Evolutionary conservation across 257 asterid species (phyloP).

Genomic region (Cordia subcordata): DNA sequence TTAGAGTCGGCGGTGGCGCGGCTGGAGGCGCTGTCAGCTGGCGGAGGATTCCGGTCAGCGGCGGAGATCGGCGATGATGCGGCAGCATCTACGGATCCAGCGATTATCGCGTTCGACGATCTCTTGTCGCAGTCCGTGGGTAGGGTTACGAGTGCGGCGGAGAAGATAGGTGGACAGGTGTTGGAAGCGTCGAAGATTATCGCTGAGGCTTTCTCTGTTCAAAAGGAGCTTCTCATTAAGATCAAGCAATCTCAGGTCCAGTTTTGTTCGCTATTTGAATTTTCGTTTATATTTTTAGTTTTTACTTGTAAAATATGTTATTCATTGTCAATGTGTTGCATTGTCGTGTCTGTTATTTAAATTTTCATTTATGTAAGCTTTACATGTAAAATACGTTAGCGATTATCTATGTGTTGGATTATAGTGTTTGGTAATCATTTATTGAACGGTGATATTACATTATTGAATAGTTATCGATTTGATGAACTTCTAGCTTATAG

Average conservation of each 20-base stretch:
- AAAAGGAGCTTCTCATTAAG: constrained; percentile 75
- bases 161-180: constrained; percentile 87
- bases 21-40: constrained; percentile 58
- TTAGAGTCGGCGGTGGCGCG: constrained; percentile 90
- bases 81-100: constrained; percentile 61
- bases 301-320: neutral
- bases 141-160: constrained; percentile 57
- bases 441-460: no score
- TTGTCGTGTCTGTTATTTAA: neutral
- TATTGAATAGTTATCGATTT: no score
- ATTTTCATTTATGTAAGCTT: neutral
- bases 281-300: neutral
- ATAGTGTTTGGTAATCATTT: no score
- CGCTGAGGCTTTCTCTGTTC: constrained; percentile 58
- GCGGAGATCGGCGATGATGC: constrained; percentile 41
- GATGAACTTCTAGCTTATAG: neutral
- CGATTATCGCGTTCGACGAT: constrained; percentile 73
- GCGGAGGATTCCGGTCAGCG: constrained; percentile 19
- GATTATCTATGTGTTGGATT: neutral
- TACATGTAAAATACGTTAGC: neutral
- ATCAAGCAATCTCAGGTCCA: constrained; percentile 66
- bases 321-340: neutral
- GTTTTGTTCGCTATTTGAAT: neutral
- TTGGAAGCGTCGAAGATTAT: constrained; percentile 59
- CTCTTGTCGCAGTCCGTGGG: constrained; percentile 54